Base-by-base conservation (phyloP, 768 basidiomycete genomes). In the Hypholoma fasciculare region DNA sequence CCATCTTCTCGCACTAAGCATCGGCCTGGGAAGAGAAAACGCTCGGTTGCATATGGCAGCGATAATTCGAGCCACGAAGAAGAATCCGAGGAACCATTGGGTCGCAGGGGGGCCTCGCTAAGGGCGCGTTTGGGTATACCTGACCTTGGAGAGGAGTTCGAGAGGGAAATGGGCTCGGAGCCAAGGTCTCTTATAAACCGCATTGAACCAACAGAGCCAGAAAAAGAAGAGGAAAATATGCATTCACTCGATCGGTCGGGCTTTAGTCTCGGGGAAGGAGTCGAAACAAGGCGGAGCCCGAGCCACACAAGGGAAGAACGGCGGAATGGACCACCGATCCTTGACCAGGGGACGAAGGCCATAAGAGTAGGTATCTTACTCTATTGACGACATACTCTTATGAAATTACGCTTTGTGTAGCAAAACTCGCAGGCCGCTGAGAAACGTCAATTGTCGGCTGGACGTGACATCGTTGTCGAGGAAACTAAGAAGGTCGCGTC, bases 1-100 rank as follows among this genome's bases (percentile, higher is more conserved):
- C 38, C 58, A 13, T 48, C 47, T 4, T 50, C 39, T 36, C 49
- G 49, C 40, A 8, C 42, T 17, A n/a, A n/a, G 34, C 17, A 30
- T 37, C 30, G 30, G 30, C 42, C 13, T 38, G 51, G 56, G 49
- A 49, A 36, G 26, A 60, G 47, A 26, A 17, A 34, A 16, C 44
- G 44, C 17, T 48, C 47, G 17, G 49, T 34, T 37, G 56, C 42
- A 37, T 49, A 58, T 23, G 56, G 55, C 30, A 63, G 56, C 34
- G 61, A 62, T 34, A 17, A 30, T 5, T 56, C 44, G 23, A 59
- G 46, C 40, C 50, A 60, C 49, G 56, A 55, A 3, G 23, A 26
- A 2, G 52, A 54, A 20, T 54, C 53, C 1, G 17, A 20, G 5
- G 34, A 34, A 16, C 23, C 23, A 30, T 20, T n/a, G 14, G 9